Evolutionary conservation across 73 alveolate species (phyloP), one percentile per base, ranked within the genome.

Genomic region (Loxodes magnus): DNA sequence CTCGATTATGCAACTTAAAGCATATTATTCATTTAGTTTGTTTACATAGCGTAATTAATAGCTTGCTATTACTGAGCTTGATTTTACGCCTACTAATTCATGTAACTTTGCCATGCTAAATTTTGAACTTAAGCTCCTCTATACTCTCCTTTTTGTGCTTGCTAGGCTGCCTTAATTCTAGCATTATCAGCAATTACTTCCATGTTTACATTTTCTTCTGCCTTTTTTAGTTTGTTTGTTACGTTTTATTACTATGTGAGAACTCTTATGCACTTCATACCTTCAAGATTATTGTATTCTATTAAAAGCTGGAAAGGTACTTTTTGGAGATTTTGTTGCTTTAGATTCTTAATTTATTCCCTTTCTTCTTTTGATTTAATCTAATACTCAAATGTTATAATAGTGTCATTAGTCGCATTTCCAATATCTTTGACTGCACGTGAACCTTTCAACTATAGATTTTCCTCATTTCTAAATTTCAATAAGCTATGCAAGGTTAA

Each of bases 391-490:
- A 90, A 87, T 5, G 95, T 78, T 16, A 75, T 44, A 25, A 59
- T 77, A 24, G 88, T 51, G 26, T 88, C 84, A 15, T 63, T 83
- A 24, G 85, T 90, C 9, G 75, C 84, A 70, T 87, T 90, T 2
- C 98, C 96, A 1, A 90, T 23, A 3, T 64, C 59, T 64, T 63
- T 90, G 25, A 43, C 49, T 29, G 75, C 41, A 17, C 52, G 42
- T 4, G 90, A 36, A 21, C 71, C 75, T 15, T 79, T 75, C 21
- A 56, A 71, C 23, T 48, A 21, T 6, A 56, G 69, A 27, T 64
- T 74, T 44, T 91, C n/a, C n/a, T n/a, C 92, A 46, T 68, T 87
- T 82, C 96, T 85, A 67, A 90, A 90, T 53, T 60, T 79, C 59
- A 90, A 59, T 1, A 77, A 82, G 39, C 55, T 83, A 66, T 82